phyloP scores from a whole-genome alignment of 495 filamentous ascomycete genomes.

The Beverwykella pulmonaria region DNA sequence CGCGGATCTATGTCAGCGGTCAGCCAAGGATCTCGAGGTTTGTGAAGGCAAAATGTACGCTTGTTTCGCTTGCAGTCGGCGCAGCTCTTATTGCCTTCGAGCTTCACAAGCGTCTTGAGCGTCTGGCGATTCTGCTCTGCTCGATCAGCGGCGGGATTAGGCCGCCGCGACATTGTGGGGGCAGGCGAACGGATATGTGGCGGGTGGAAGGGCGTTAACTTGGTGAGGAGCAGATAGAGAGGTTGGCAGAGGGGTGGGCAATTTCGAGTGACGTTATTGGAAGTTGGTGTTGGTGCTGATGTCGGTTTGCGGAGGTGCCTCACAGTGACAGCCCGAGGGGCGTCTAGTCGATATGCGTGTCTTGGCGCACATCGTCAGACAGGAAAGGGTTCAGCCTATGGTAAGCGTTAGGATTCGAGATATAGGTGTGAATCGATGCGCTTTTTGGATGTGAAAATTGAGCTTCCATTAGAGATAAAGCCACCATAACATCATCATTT shows the following conservation, averaged over 20 bases:
- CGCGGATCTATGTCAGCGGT: conserved; percentile 71
- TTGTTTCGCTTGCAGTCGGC: conserved; percentile 99
- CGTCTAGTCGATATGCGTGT: not conserved
- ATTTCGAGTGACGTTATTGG: not conserved
- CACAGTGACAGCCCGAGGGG: not conserved
- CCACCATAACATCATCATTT: no score
- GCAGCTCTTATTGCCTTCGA: conserved; percentile 92
- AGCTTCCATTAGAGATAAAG: no score
- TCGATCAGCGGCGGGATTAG: conserved; percentile 77
- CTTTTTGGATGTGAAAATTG: no score
- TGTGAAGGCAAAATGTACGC: conserved; percentile 59
- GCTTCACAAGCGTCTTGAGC: conserved; percentile 89
- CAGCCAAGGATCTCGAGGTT: not conserved
- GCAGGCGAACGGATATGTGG: not conserved
- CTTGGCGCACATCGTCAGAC: not conserved
- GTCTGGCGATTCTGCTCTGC: conserved; percentile 86
- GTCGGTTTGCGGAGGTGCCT: not conserved
- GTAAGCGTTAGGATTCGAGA: no score
- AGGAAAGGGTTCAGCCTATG: no score
- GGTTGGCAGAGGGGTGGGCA: not conserved
- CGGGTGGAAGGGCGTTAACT: not conserved
- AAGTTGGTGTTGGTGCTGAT: no score
- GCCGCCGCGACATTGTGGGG: conserved; percentile 82
- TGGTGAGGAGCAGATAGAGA: not conserved
- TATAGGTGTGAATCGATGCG: no score